Percentiles rank a stretch among this genome's conserved stretches.
phyloP scores from a whole-genome alignment of 2,329 filamentous ascomycete genomes.

The Nigrograna mackinnonii region DNA sequence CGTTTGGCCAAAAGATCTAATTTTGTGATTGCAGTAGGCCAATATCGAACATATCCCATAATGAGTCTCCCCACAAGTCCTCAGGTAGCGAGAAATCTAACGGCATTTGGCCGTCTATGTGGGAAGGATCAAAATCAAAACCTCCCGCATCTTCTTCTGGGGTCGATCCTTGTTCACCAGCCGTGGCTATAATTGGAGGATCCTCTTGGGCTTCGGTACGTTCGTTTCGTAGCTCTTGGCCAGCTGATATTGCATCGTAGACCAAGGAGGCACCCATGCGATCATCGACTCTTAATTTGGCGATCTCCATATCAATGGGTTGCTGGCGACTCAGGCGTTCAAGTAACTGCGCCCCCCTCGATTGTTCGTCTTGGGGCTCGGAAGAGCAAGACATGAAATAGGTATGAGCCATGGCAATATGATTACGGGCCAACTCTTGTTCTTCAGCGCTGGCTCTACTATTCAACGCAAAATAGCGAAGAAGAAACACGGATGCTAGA shows the following conservation, averaged over 20 bases:
- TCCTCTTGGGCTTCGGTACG: conserved; percentile 12
- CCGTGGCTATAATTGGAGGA: neutral
- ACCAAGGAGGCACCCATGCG: conserved; percentile 22
- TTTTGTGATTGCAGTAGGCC: conserved; percentile 3
- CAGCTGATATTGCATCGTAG: conserved; percentile 19
- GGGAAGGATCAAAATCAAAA: conserved; percentile 1
- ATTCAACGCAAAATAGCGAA: conserved; percentile 26
- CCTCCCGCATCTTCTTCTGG: neutral
- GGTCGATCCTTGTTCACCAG: neutral
- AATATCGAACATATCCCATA: conserved; percentile 25
- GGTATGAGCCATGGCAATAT: conserved; percentile 21
- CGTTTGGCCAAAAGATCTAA: no score
- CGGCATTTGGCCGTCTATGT: conserved; percentile 11
- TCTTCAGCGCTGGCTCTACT: conserved; percentile 18
- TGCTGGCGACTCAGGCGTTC: conserved; percentile 17
- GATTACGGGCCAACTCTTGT: conserved; percentile 24
- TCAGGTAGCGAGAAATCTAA: conserved; percentile 21
- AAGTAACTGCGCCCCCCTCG: conserved; percentile 15
- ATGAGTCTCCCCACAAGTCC: conserved; percentile 24
- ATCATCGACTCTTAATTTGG: conserved; percentile 19
- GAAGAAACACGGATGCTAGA: conserved; percentile 20
- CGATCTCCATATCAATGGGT: conserved; percentile 17
- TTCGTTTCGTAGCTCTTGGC: conserved; percentile 17
- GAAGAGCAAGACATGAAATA: conserved; percentile 16
- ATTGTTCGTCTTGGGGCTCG: conserved; percentile 14